Evolutionary conservation across 1,284 basidiomycete genomes (phyloP).

Genomic region (Phaffia rhodozyma): DNA sequence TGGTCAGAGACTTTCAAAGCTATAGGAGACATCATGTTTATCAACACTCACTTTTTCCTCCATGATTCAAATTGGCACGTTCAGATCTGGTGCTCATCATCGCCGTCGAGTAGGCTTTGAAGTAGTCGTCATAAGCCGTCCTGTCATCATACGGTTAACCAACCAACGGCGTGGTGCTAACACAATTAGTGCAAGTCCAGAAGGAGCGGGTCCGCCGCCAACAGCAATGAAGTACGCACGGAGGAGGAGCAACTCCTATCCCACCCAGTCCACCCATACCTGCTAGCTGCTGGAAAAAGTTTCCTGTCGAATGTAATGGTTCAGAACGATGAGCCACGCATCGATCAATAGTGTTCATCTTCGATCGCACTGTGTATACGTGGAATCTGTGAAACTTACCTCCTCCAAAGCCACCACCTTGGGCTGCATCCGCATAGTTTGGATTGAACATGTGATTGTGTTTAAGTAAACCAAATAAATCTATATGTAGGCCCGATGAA

Average conservation of each 20-base stretch:
- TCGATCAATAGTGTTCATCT: neutral
- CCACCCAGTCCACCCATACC: conserved; percentile 1
- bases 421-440: conserved; percentile 4
- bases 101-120: conserved; percentile 37
- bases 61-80: conserved; percentile 43
- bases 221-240: conserved; percentile 1
- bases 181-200: neutral
- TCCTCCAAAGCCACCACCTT: conserved; percentile 6
- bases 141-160: neutral
- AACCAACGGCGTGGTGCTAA: neutral
- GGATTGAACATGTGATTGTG: conserved; percentile 11
- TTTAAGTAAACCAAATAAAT: neutral
- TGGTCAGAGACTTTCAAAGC: neutral
- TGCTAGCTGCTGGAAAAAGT: conserved; percentile 13
- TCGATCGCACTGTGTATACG: neutral
- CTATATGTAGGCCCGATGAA: neutral
- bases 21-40: neutral
- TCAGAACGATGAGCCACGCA: neutral
- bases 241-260: conserved; percentile 3
- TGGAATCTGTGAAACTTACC: neutral
- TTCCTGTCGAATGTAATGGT: neutral
- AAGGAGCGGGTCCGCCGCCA: neutral
- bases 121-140: conserved; percentile 34
- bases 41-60: conserved; percentile 79
- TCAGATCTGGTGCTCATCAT: conserved; percentile 33